Percentiles rank a stretch among this genome's conserved stretches.
Conservation (phyloP, 305 asterid genomes). For the Solanum hybrid region DNA sequence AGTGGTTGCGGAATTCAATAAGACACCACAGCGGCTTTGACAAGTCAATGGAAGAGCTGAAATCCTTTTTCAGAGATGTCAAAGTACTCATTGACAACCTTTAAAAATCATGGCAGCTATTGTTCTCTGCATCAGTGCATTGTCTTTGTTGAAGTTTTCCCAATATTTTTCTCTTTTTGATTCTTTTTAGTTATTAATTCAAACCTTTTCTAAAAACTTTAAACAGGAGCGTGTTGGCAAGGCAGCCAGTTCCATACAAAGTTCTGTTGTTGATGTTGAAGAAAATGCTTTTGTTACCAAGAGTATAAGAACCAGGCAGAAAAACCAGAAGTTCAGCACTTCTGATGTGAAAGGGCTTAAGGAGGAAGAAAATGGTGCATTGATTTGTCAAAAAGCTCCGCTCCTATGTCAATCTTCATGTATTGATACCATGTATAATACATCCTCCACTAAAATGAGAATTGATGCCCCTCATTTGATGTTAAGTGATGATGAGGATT, state of each 20-base stretch:
- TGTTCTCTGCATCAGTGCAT: not conserved
- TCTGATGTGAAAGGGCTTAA: slow-evolving; percentile 18
- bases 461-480: slow-evolving; percentile 15
- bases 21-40: slow-evolving; percentile 54
- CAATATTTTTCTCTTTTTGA: not conserved
- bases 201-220: not conserved
- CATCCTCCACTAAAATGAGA: slow-evolving; percentile 17
- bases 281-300: slow-evolving; percentile 24
- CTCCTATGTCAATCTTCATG: slow-evolving; percentile 20
- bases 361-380: slow-evolving; percentile 21
- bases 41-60: slow-evolving; percentile 56
- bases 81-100: slow-evolving; percentile 36
- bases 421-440: slow-evolving; percentile 19
- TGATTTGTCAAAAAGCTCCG: slow-evolving; percentile 21
- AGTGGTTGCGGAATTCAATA: slow-evolving; percentile 90
- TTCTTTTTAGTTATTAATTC: slow-evolving; percentile 7
- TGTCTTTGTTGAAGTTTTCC: not conserved
- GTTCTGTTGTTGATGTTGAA: slow-evolving; percentile 25
- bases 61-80: slow-evolving; percentile 63
- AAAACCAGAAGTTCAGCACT: slow-evolving; percentile 19
- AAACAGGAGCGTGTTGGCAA: slow-evolving; percentile 50
- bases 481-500: slow-evolving; percentile 25
- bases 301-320: slow-evolving; percentile 21
- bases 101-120: not conserved
- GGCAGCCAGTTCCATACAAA: slow-evolving; percentile 26